These are phyloP conservation scores for Ascochyta fabae DNA, from an alignment of 2,329 filamentous ascomycete genomes.

Conservation along the genomic window DNA sequence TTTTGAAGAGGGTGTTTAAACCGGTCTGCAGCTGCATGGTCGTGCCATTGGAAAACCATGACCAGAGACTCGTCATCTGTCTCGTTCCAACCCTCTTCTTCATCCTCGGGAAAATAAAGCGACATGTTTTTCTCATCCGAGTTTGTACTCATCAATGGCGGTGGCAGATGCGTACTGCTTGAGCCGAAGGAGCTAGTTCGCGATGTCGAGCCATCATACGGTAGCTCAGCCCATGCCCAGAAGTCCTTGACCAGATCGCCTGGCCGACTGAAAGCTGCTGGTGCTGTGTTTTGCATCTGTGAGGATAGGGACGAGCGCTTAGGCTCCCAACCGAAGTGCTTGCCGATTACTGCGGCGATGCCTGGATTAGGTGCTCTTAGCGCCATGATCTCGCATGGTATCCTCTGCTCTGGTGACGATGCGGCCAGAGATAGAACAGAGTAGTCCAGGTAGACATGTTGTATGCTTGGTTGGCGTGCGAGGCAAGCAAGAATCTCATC, in stretches of 20 bases:
- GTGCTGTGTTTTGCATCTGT: conserved; percentile 22
- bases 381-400: conserved; percentile 34
- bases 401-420: conserved; percentile 22
- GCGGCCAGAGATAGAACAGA: conserved; percentile 31
- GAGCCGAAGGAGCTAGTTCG: conserved; percentile 7
- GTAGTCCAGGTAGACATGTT: conserved; percentile 35
- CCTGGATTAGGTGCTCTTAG: conserved; percentile 27
- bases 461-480: conserved; percentile 23
- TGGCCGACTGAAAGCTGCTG: conserved; percentile 31
- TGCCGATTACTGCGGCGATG: conserved; percentile 36
- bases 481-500: conserved; percentile 25
- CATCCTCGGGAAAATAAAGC: conserved; percentile 24
- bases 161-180: conserved; percentile 3
- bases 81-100: conserved; percentile 10
- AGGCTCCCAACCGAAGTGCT: conserved; percentile 41
- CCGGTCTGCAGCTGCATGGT: conserved; percentile 31
- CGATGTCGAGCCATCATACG: conserved; percentile 8
- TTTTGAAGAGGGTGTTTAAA: conserved; percentile 39
- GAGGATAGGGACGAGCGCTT: conserved; percentile 31
- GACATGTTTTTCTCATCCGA: conserved; percentile 39
- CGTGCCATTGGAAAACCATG: conserved; percentile 42
- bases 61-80: conserved; percentile 34
- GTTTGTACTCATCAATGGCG: conserved; percentile 19
- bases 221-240: conserved; percentile 40
- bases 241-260: conserved; percentile 39